Percentiles rank a stretch among this genome's conserved stretches.
phyloP scores from a whole-genome alignment of 257 asterid genomes.

The Catharanthus roseus region DNA sequence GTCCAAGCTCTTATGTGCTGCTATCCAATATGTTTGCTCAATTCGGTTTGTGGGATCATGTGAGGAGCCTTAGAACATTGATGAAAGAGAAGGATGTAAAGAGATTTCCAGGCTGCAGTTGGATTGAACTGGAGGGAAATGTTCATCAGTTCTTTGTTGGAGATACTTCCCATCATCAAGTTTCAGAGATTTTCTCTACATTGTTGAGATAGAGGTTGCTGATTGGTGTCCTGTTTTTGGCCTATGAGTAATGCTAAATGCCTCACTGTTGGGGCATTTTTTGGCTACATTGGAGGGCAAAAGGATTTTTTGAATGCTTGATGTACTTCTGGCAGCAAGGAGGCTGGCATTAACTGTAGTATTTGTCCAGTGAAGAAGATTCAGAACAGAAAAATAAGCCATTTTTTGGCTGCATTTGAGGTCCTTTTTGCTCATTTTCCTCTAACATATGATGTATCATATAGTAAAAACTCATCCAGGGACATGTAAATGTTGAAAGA shows the following conservation, averaged over 20 bases:
- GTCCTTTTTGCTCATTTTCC: background rate
- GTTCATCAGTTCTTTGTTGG: conserved; percentile 76
- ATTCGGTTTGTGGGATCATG: conserved; percentile 63
- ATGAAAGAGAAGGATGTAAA: conserved; percentile 59
- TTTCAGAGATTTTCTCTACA: conserved; percentile 30
- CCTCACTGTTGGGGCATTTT: too few relatives aligned
- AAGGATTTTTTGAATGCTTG: too few relatives aligned
- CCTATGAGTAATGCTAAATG: background rate
- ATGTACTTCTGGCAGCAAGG: too few relatives aligned
- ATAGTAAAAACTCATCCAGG: conserved; percentile 16
- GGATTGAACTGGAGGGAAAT: conserved; percentile 75
- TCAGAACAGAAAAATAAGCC: background rate
- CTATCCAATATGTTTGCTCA: conserved; percentile 71
- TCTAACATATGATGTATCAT: background rate
- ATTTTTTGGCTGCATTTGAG: background rate
- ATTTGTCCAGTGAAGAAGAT: background rate
- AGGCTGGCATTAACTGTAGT: too few relatives aligned
- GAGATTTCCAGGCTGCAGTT: conserved; percentile 74
- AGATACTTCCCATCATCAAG: conserved; percentile 36
- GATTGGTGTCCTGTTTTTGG: background rate
- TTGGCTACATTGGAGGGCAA: too few relatives aligned
- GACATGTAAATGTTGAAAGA: conserved; percentile 23
- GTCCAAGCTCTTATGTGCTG: conserved; percentile 67
- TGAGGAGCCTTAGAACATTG: conserved; percentile 44
- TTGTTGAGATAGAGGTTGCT: conserved; percentile 19